Conservation (phyloP, 2,329 filamentous ascomycete species). For the Xylariaceae sp. region DNA sequence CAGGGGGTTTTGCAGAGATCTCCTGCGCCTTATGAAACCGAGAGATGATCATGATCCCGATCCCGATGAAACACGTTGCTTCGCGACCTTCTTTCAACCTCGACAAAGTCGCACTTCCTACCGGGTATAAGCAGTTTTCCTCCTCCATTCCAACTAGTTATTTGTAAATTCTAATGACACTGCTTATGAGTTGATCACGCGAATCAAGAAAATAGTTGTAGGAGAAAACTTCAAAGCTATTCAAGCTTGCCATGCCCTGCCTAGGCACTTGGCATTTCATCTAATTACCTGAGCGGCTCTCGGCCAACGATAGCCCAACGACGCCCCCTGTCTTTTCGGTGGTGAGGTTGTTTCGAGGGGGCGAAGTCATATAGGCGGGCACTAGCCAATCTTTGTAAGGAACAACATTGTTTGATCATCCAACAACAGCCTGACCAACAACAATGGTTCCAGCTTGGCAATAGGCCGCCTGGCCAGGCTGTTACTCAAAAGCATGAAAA, state of each 20-base stretch:
- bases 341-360: conserved; percentile 10
- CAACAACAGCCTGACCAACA: neutral
- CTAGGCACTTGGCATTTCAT: conserved; percentile 18
- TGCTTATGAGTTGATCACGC: neutral
- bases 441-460: neutral
- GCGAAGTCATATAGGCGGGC: no score
- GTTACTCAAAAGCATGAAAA: neutral
- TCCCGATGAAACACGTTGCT: conserved; percentile 17
- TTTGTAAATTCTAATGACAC: no score
- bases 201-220: neutral
- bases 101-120: no score
- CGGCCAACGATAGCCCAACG: conserved; percentile 1
- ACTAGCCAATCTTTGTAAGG: no score
- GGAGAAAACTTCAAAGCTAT: no score
- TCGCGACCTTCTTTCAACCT: no score
- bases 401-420: conserved; percentile 19
- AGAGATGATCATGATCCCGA: conserved; percentile 14
- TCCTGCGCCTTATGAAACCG: conserved; percentile 10
- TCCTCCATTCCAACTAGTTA: no score
- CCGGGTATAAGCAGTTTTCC: no score
- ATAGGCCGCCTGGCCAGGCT: neutral
- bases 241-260: conserved; percentile 6
- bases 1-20: conserved; percentile 4
- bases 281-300: conserved; percentile 11
- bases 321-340: conserved; percentile 3